Evolutionary conservation across 176 grass and related monocot species (phyloP), one percentile per base, ranked within the genome.

Genomic region (Aegilops umbellulata): DNA sequence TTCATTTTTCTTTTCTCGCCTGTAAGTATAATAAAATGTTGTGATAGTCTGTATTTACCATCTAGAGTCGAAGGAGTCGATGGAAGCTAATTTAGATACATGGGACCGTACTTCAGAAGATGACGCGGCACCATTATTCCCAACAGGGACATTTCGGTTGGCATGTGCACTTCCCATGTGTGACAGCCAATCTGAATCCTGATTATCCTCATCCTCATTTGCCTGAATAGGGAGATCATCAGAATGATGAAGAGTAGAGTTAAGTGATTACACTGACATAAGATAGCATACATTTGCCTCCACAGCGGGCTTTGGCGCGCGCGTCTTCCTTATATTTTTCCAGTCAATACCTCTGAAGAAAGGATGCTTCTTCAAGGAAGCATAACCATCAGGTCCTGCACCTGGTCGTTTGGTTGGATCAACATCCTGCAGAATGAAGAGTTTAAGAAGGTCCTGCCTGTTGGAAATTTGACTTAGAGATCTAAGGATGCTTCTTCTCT

Each of bases 51-150:
- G 29, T 38, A 53, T 67, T 82, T 95, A 99, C 97, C 97, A 99
- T 99, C 88, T 99, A 74, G 97, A 99, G 84, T 99, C 97, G 22
- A 99, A 99, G 78, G 97, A 99, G 79, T 99, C 94, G 19, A 99
- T 99, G 73, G 94, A 97, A 82, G 97, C 90, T 80, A 99, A 84
- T 85, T 74, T 89, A 47, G 92, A 91, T 65, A 99, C 87, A 83
- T 94, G 94, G 51, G 90, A 93, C 44, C 85, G 82, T 82, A 65
- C 83, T 88, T 96, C 92, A 76, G 94, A 97, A 82, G 97, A 97
- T 90, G 97, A 94, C 14, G 87, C 24, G 5, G 84, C 92, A 53
- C 90, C 87, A 74, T 79, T 80, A 83, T 87, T 90, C 51, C 76
- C 80, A 80, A 80, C 86, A 88, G 76, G 82, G 46, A 76, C 73